These are phyloP conservation scores for Penicillium palitans DNA, from an alignment of 2,329 filamentous ascomycete genomes.

Conservation along the genomic window DNA sequence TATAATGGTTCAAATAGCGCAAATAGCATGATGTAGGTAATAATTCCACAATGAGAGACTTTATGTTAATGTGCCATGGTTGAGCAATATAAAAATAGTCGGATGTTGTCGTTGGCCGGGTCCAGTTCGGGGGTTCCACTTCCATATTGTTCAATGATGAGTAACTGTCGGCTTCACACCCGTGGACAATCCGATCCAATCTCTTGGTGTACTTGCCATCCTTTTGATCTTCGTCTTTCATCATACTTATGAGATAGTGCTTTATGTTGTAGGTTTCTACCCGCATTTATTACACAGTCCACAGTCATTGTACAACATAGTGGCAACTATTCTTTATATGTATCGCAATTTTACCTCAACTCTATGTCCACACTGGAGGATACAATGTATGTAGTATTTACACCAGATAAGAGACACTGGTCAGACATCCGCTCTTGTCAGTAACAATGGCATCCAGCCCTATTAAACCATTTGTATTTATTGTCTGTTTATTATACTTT, in stretches of 20 bases:
- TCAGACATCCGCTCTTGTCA: neutral
- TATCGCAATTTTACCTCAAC: neutral
- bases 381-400: neutral
- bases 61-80: neutral
- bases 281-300: neutral
- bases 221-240: neutral
- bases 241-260: neutral
- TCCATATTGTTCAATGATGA: constrained; percentile 5
- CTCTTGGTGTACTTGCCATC: neutral
- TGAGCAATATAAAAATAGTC: constrained; percentile 3
- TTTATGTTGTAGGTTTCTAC: neutral
- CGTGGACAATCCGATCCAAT: constrained; percentile 7
- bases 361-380: too few species aligned
- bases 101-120: neutral
- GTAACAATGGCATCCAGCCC: neutral
- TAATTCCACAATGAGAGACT: neutral
- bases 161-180: neutral
- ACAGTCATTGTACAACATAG: neutral
- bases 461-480: neutral
- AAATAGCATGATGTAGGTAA: neutral
- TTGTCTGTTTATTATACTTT: neutral
- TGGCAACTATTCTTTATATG: neutral
- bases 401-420: neutral
- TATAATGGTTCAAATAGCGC: neutral
- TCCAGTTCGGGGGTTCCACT: neutral